A percentile compares a stretch with the other conserved stretches of the same genome.
phyloP scores from a whole-genome alignment of 1,284 basidiomycete genomes.

The Ganoderma meredithae region DNA sequence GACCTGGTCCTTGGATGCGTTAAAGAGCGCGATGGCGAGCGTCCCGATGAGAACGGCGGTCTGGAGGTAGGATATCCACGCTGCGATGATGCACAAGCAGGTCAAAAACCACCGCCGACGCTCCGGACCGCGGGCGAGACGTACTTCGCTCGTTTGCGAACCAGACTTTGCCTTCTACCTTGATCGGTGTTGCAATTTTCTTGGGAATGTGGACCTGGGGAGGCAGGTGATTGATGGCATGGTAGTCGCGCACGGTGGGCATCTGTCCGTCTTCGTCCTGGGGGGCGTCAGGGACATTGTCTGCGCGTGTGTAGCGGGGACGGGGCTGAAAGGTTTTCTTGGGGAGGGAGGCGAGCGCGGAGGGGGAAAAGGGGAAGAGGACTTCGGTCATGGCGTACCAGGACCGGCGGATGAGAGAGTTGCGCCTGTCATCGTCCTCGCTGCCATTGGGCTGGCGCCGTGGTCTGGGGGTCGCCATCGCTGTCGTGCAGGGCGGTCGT shows the following conservation, averaged over 20 bases:
- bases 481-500: slow-evolving; percentile 11
- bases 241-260: slow-evolving; percentile 74
- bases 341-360: slow-evolving; percentile 73
- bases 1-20: slow-evolving; percentile 79
- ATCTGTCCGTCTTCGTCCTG: slow-evolving; percentile 58
- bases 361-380: slow-evolving; percentile 73
- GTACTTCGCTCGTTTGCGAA: slow-evolving; percentile 97
- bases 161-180: slow-evolving; percentile 98
- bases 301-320: slow-evolving; percentile 70
- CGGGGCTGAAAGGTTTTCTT: slow-evolving; percentile 52
- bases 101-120: background rate
- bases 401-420: slow-evolving; percentile 50
- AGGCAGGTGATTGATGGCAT: slow-evolving; percentile 68
- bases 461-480: slow-evolving; percentile 10
- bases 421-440: slow-evolving; percentile 29
- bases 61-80: slow-evolving; percentile 93
- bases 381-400: slow-evolving; percentile 67
- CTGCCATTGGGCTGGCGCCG: slow-evolving; percentile 5
- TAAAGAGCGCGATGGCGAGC: slow-evolving; percentile 89
- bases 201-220: slow-evolving; percentile 77
- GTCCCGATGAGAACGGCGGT: slow-evolving; percentile 87
- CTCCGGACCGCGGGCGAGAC: background rate
- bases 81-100: slow-evolving; percentile 44
- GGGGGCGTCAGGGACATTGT: slow-evolving; percentile 71
- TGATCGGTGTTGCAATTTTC: slow-evolving; percentile 89